phyloP scores from a whole-genome alignment of 2,329 filamentous ascomycete genomes.

The Fonsecaea nubica region DNA sequence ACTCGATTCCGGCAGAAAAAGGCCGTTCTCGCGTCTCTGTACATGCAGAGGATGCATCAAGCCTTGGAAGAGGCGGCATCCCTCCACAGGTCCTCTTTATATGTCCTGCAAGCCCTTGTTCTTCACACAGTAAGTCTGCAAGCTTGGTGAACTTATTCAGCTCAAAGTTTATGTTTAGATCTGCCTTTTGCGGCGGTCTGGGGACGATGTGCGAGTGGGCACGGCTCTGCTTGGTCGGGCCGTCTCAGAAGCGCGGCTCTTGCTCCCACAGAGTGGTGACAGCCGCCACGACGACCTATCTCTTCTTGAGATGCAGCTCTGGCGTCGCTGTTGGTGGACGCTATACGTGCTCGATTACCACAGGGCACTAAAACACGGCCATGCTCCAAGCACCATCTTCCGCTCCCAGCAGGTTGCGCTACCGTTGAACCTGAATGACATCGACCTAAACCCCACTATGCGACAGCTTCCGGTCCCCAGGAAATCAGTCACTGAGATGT shows the following conservation, averaged over 20 bases:
- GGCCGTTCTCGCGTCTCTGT: not conserved
- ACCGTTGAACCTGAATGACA: not conserved
- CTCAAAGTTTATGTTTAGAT: not conserved
- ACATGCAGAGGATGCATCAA: not conserved
- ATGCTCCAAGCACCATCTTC: not conserved
- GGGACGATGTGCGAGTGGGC: not conserved
- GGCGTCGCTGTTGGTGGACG: not conserved
- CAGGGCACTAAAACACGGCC: not conserved
- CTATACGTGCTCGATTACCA: not conserved
- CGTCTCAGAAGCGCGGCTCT: not conserved
- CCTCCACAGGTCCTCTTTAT: not conserved
- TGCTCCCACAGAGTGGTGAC: not conserved
- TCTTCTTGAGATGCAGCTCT: not conserved
- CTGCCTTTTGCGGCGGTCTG: not conserved
- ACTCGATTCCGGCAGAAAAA: not conserved
- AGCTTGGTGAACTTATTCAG: not conserved
- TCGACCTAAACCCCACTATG: not conserved
- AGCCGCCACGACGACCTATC: not conserved
- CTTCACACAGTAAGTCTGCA: constrained; percentile 1
- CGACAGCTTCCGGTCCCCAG: not conserved
- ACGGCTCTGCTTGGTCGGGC: not conserved
- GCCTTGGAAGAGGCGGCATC: not conserved
- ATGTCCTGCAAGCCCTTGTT: not conserved
- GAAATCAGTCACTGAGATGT: not conserved
- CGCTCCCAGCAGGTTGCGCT: not conserved